A percentile compares a stretch with the other conserved stretches of the same genome.
These are phyloP conservation scores for Solanum chiquidenum DNA, from an alignment of 257 asterid species.

Conservation along the genomic window DNA sequence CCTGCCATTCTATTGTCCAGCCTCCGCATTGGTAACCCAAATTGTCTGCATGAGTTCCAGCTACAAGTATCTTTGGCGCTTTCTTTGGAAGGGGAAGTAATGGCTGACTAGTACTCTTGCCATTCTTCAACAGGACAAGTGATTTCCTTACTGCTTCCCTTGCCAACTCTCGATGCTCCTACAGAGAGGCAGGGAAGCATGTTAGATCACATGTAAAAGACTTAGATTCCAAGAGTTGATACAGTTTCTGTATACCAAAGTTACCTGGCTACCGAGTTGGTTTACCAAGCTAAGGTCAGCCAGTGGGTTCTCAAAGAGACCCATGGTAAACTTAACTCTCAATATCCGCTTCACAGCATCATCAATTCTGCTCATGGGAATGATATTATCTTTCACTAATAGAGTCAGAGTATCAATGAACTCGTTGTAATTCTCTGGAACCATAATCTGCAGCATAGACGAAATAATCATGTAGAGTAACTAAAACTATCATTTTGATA, in stretches of 20 bases:
- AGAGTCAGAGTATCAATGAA: conserved; percentile 20
- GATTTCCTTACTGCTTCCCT: conserved; percentile 41
- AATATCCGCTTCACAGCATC: conserved; percentile 38
- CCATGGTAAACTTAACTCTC: conserved; percentile 34
- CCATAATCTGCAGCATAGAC: conserved; percentile 21
- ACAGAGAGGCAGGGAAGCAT: not conserved
- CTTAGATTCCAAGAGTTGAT: not conserved
- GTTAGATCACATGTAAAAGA: not conserved
- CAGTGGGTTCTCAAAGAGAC: conserved; percentile 33
- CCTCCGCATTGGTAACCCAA: conserved; percentile 32
- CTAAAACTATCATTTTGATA: not conserved
- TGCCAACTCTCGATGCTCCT: conserved; percentile 32
- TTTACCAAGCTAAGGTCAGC: conserved; percentile 24
- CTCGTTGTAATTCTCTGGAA: conserved; percentile 24
- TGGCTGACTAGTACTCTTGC: conserved; percentile 8
- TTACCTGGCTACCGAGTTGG: conserved; percentile 35
- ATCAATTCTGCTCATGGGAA: conserved; percentile 34
- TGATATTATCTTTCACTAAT: conserved; percentile 19
- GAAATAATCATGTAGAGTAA: not conserved
- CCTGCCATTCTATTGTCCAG: conserved; percentile 37
- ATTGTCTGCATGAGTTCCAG: conserved; percentile 31
- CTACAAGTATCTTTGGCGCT: conserved; percentile 13
- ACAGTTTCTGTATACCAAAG: not conserved
- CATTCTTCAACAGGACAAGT: conserved; percentile 27
- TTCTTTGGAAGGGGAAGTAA: conserved; percentile 29